Base-by-base conservation (phyloP, 495 filamentous ascomycete genomes). In the Penicillium robsamsonii region DNA sequence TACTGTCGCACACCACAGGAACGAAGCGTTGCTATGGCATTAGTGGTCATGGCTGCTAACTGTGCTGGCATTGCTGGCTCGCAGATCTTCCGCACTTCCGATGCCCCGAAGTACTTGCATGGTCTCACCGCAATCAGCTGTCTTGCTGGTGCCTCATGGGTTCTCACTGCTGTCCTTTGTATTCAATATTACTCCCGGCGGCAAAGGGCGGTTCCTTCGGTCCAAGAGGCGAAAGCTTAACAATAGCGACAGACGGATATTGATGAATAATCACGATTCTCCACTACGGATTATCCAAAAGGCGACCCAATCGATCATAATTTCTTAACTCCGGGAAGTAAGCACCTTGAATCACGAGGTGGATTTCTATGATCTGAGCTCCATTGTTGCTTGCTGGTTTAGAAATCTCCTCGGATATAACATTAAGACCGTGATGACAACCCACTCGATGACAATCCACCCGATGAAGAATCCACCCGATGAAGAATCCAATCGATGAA, bases 11-110 rank as follows among this genome's bases (percentile, higher is more conserved):
- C 56, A 24, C 75, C 61, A 52, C 77, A 81, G 44, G 75, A 78
- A 55, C 73, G 79, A 49, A 77, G 78, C 24, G 62, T 81, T 6
- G 72, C 76, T 43, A 81, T 82, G 77, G 77, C 80, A 75, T 67
- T 82, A 46, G 70, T 83, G 41, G 74, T 85, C 40, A 83, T 83
- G 79, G 73, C 77, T 10, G 82, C 81, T 11, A 81, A 81, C 53
- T 67, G 72, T 43, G 67, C 76, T 4, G 80, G 79, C 2, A 83
- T 81, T 25, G 74, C 79, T 9, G 79, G 81, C 4, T 73, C 74
- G 7, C 80, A 84, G 60, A 70, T 84, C 40, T 84, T 83, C 66
- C 76, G 78, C 24, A 73, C 75, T 0, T 58, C 72, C 17, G 81
- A 84, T 33, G 73, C 72, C 13, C 81, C 77, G 24, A 71, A 78